These are phyloP conservation scores for Blastomyces gilchristii DNA, from an alignment of 2,329 filamentous ascomycete genomes.

Conservation along the genomic window DNA sequence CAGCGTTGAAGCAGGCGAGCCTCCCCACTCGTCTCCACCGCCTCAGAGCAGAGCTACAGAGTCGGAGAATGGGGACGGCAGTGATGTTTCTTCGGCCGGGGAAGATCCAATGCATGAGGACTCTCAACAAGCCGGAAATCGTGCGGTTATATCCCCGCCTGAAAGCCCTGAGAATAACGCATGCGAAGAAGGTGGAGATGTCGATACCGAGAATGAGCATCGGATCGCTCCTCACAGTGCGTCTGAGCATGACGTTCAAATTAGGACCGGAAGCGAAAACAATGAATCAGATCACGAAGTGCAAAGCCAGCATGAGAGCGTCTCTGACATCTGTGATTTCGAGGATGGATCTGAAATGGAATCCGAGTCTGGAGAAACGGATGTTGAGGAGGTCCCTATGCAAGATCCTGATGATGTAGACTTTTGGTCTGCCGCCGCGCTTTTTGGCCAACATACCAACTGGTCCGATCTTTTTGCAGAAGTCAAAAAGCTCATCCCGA, in stretches of 20 bases:
- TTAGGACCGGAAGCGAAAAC: neutral
- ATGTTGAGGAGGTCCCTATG: neutral
- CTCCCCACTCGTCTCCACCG: neutral
- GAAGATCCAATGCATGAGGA: neutral
- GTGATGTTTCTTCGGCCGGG: neutral
- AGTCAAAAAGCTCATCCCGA: neutral
- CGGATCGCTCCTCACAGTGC: neutral
- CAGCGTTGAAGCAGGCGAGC: neutral
- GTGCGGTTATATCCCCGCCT: neutral
- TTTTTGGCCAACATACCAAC: neutral
- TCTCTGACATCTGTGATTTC: neutral
- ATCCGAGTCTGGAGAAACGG: neutral
- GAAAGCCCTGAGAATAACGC: neutral
- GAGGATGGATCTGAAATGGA: neutral
- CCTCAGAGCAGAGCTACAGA: neutral
- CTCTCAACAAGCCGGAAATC: neutral
- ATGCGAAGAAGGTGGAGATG: too few species aligned
- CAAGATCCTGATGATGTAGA: too few species aligned
- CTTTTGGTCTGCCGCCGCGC: neutral
- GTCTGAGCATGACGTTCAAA: neutral
- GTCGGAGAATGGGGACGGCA: neutral
- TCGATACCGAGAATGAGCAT: neutral
- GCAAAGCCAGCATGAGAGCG: neutral
- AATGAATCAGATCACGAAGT: neutral
- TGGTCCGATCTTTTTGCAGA: neutral